A percentile compares a stretch with the other conserved stretches of the same genome.
phyloP scores from a whole-genome alignment of 768 basidiomycete genomes.

The Trametes meyenii region DNA sequence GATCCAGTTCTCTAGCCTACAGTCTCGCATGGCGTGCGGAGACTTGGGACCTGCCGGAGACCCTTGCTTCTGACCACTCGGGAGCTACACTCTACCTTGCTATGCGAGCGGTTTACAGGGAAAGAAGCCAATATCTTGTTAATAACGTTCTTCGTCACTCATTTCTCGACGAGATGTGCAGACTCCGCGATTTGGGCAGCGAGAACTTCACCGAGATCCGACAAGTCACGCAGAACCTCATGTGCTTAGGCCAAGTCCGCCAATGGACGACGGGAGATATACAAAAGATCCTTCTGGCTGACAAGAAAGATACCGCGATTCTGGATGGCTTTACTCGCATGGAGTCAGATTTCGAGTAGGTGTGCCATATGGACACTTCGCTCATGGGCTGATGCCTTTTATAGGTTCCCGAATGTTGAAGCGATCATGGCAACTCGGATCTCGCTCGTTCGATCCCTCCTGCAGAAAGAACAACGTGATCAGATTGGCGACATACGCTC shows the following conservation, averaged over 20 bases:
- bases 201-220: slow-evolving; percentile 83
- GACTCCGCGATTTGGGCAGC: slow-evolving; percentile 64
- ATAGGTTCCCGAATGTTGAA: slow-evolving; percentile 77
- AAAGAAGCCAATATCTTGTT: slow-evolving; percentile 57
- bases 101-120: slow-evolving; percentile 80
- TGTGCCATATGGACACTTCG: background rate
- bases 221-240: slow-evolving; percentile 65
- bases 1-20: slow-evolving; percentile 50
- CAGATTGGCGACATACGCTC: slow-evolving; percentile 74
- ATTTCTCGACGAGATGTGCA: slow-evolving; percentile 62
- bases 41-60: slow-evolving; percentile 91
- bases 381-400: background rate
- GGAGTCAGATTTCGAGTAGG: slow-evolving; percentile 69
- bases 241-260: slow-evolving; percentile 79
- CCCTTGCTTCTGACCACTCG: slow-evolving; percentile 43
- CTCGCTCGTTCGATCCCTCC: slow-evolving; percentile 74
- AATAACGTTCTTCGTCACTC: slow-evolving; percentile 52
- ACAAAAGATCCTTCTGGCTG: slow-evolving; percentile 39
- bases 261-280: slow-evolving; percentile 53
- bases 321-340: slow-evolving; percentile 52
- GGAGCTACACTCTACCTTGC: slow-evolving; percentile 74
- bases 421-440: slow-evolving; percentile 78
- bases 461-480: slow-evolving; percentile 70
- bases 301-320: slow-evolving; percentile 36
- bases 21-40: slow-evolving; percentile 93